phyloP scores from a whole-genome alignment of 2,329 filamentous ascomycete genomes.

The Dryadomyces quercus-mongolicae region DNA sequence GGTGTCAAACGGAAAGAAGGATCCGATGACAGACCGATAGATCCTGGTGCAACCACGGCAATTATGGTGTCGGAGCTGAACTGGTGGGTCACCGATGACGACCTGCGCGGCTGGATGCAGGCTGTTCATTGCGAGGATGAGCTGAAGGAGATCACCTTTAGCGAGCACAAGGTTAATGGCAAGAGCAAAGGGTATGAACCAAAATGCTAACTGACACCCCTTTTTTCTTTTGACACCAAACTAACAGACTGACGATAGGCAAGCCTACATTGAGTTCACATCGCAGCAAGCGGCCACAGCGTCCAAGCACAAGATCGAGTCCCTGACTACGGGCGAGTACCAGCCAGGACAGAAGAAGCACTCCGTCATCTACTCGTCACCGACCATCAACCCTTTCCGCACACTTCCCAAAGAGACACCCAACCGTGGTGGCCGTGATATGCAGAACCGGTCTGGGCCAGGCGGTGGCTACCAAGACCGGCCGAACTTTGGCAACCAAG shows the following conservation, averaged over 20 bases:
- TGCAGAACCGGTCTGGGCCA: constrained; percentile 39
- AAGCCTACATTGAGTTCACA: constrained; percentile 76
- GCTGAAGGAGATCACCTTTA: constrained; percentile 87
- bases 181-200: constrained; percentile 84
- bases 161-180: constrained; percentile 96
- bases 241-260: constrained; percentile 24
- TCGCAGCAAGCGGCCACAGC: constrained; percentile 77
- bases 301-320: constrained; percentile 70
- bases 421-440: constrained; percentile 52
- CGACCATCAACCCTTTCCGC: constrained; percentile 75
- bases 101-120: constrained; percentile 76
- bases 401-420: constrained; percentile 84
- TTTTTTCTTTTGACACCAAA: not conserved
- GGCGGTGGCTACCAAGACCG: constrained; percentile 35
- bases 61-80: constrained; percentile 80
- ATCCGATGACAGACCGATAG: constrained; percentile 45
- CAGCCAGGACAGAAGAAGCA: constrained; percentile 56
- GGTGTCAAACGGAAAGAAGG: constrained; percentile 50
- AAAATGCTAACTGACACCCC: not conserved
- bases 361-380: constrained; percentile 61
- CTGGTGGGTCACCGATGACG: constrained; percentile 97
- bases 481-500: constrained; percentile 33
- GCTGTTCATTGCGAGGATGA: constrained; percentile 73
- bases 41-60: constrained; percentile 52
- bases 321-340: constrained; percentile 37